Conservation (phyloP, 2,329 filamentous ascomycete species). For the Alternaria viburni region DNA sequence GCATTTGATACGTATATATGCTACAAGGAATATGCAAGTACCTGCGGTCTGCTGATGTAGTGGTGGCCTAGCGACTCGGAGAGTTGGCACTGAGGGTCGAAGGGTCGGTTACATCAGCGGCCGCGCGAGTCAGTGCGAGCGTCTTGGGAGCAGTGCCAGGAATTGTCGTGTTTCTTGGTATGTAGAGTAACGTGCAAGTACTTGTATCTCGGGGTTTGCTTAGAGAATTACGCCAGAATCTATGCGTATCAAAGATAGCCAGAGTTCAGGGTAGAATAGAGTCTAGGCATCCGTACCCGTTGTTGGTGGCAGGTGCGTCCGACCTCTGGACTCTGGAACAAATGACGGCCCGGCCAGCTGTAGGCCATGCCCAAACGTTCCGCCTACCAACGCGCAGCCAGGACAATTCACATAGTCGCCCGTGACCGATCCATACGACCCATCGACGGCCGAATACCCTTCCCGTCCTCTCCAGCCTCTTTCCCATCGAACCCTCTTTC, state of each 20-base stretch:
- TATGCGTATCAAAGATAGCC: background rate
- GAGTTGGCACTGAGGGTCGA: background rate
- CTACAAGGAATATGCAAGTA: background rate
- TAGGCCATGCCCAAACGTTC: slow-evolving; percentile 25
- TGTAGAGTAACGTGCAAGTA: background rate
- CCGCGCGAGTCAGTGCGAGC: slow-evolving; percentile 19
- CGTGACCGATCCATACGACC: slow-evolving; percentile 1
- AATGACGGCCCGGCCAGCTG: slow-evolving; percentile 31
- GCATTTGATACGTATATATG: slow-evolving; percentile 1
- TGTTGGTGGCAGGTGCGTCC: slow-evolving; percentile 17
- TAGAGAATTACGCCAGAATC: background rate
- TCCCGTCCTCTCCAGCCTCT: slow-evolving; percentile 3
- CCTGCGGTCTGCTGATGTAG: background rate
- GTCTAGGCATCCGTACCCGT: background rate
- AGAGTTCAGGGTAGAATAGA: background rate
- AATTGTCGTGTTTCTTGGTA: background rate
- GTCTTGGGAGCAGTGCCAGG: background rate
- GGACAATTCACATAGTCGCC: slow-evolving; percentile 7
- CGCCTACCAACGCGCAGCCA: slow-evolving; percentile 24
- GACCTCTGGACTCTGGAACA: slow-evolving; percentile 21
- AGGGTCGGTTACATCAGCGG: slow-evolving; percentile 16
- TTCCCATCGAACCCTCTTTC: slow-evolving; percentile 18
- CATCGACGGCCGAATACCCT: background rate
- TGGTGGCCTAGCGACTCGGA: background rate
- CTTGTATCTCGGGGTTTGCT: background rate